Base-by-base conservation (phyloP, 495 filamentous ascomycete genomes). In the Tuber microsphaerosporum region DNA sequence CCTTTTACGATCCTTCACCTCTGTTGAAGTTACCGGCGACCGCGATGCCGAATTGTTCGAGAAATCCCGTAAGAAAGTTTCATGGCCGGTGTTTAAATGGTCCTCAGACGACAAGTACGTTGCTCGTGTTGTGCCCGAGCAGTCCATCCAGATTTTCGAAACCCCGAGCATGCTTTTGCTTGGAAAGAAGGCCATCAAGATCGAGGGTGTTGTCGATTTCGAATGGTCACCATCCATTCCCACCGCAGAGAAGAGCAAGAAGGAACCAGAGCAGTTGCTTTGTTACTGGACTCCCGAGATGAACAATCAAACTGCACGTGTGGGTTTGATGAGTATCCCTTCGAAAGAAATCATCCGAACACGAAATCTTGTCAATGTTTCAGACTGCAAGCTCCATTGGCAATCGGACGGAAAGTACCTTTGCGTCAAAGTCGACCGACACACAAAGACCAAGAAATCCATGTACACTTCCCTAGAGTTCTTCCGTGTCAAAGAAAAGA, bases 81-180 rank as follows among this genome's bases (percentile, higher is more conserved):
- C 94, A 79, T 99, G 95, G 95, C 95, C 95, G 39, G 93, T 94
- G 19, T 99, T 99, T 89, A 99, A 99, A 85, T 99, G 95, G 95
- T 97, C 94, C 69, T 86, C 95, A 7, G 95, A 99, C 82, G 93
- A 97, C 86, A 94, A 94, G 84, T 99, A 97, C 84, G 94, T 97
- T 69, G 95, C 95, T 5, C 89, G 95, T 69, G 90, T 98, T 86
- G 92, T 90, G 73, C 94, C 93, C 74, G 92, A 91, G 75, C 89
- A 93, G 77, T 92, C 92, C 42, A 93, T 99, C 82, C 96, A 94
- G 56, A 90, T 98, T 80, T 99, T 97, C 85, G 95, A 98, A 84
- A 86, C 94, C 10, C 95, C 95, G 22, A 89, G 89, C 75, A 99
- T 99, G 95, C 91, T 90, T 81, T 86, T 97, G 65, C 86, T 99